A percentile compares a stretch with the other conserved stretches of the same genome.
Conservation (phyloP, 192 early-diverging fungal species). For the Phycomyces blakesleeanus region DNA sequence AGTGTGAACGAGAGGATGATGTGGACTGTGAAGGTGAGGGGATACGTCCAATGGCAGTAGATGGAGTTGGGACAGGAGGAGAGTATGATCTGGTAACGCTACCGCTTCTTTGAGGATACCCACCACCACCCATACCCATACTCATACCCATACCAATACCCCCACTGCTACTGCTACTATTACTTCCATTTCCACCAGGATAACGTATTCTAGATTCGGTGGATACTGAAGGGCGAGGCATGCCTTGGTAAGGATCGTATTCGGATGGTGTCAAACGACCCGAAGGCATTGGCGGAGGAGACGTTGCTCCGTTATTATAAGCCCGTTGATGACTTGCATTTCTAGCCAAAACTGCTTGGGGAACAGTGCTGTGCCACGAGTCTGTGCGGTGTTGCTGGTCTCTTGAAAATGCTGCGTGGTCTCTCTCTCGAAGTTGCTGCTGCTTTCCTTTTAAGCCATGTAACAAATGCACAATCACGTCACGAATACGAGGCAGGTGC, state of each 20-base stretch:
- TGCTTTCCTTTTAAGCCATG: slow-evolving; percentile 35
- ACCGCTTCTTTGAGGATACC: not conserved
- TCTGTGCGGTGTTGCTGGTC: not conserved
- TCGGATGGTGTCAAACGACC: slow-evolving; percentile 6
- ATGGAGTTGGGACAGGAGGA: not conserved
- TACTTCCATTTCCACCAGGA: too few relatives aligned
- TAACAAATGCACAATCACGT: slow-evolving; percentile 34
- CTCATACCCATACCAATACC: too few relatives aligned
- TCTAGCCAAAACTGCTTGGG: not conserved
- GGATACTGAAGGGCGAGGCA: slow-evolving; percentile 17
- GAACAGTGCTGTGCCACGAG: slow-evolving; percentile 9
- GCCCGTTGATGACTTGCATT: not conserved
- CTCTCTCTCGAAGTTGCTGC: slow-evolving; percentile 6
- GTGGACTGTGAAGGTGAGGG: slow-evolving; percentile 8
- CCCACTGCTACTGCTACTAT: too few relatives aligned
- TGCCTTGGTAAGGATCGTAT: slow-evolving; percentile 24
- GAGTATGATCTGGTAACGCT: slow-evolving; percentile 3
- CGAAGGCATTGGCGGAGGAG: slow-evolving; percentile 5
- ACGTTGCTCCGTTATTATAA: not conserved
- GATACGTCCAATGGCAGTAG: not conserved
- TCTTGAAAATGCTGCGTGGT: not conserved
- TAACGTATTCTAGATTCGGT: slow-evolving; percentile 1
- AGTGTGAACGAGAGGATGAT: not conserved
- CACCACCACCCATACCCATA: too few relatives aligned
- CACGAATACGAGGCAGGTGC: slow-evolving; percentile 34